Evolutionary conservation across 2,329 filamentous ascomycete species (phyloP).

Genomic region (Talaromyces sp.): DNA sequence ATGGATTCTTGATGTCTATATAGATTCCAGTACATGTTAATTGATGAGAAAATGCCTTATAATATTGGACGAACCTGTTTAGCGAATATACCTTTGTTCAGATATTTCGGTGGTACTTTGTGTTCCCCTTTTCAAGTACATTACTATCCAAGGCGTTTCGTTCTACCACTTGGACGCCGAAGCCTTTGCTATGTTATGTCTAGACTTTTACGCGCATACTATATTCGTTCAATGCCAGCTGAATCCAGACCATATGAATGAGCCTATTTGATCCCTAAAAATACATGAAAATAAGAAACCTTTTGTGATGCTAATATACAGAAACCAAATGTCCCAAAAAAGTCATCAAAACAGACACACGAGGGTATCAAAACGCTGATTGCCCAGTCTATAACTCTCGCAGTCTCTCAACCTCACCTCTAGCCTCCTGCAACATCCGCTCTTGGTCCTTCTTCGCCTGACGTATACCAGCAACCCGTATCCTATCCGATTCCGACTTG

Average conservation of each 20-base stretch:
- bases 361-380: constrained; percentile 7
- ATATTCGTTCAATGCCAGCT: background rate
- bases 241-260: background rate
- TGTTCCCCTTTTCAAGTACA: too few relatives aligned
- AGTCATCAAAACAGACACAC: background rate
- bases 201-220: background rate
- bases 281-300: background rate
- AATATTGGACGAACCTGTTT: background rate
- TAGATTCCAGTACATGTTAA: constrained; percentile 11
- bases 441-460: constrained; percentile 48
- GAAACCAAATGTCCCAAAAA: constrained; percentile 5
- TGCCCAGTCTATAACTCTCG: constrained; percentile 31
- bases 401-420: constrained; percentile 45
- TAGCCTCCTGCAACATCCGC: constrained; percentile 45
- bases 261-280: background rate
- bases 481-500: constrained; percentile 40
- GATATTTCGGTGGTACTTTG: too few relatives aligned
- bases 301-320: constrained; percentile 17
- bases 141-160: background rate
- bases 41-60: constrained; percentile 8
- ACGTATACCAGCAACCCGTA: constrained; percentile 38
- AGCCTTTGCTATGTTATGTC: background rate
- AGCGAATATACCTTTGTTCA: background rate
- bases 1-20: constrained; percentile 7
- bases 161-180: background rate